A percentile compares a stretch with the other conserved stretches of the same genome.
Conservation (phyloP, 106 monocot species). For the Posidonia australis region DNA sequence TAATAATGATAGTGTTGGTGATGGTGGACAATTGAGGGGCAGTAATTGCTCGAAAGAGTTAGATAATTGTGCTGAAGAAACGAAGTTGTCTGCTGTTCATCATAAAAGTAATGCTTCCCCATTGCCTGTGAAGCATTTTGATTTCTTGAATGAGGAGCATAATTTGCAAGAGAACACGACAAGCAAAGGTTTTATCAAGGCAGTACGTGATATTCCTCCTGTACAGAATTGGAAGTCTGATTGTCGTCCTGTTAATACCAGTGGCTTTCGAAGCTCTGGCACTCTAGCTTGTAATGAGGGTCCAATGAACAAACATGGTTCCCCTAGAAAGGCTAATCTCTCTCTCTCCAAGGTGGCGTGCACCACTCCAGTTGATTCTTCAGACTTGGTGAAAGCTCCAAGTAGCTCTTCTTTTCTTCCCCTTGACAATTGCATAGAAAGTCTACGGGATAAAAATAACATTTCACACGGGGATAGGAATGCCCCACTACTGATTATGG, state of each 20-base stretch:
- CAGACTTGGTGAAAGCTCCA: neutral
- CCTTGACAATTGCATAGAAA: neutral
- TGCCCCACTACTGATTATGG: neutral
- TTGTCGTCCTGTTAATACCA: neutral
- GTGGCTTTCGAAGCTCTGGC: neutral
- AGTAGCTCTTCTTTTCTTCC: neutral
- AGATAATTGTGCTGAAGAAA: constrained; percentile 13
- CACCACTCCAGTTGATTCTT: neutral
- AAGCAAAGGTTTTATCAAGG: neutral
- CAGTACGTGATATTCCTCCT: constrained; percentile 4
- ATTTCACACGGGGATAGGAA: neutral
- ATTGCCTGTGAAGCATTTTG: constrained; percentile 85
- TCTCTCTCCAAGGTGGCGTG: neutral
- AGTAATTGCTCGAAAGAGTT: constrained; percentile 9
- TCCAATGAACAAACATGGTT: neutral
- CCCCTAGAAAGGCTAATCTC: neutral
- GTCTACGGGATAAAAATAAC: neutral
- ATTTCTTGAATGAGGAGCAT: constrained; percentile 55
- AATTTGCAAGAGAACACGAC: constrained; percentile 9
- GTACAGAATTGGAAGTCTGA: neutral
- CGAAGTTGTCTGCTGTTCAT: constrained; percentile 1
- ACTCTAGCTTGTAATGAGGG: constrained; percentile 1
- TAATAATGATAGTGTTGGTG: neutral
- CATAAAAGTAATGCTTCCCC: constrained; percentile 40
- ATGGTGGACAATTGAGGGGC: neutral